Evolutionary conservation across 352 stramenopile genomes (phyloP), one percentile per base, ranked within the genome.

Genomic region (Pythium folliculosum): DNA sequence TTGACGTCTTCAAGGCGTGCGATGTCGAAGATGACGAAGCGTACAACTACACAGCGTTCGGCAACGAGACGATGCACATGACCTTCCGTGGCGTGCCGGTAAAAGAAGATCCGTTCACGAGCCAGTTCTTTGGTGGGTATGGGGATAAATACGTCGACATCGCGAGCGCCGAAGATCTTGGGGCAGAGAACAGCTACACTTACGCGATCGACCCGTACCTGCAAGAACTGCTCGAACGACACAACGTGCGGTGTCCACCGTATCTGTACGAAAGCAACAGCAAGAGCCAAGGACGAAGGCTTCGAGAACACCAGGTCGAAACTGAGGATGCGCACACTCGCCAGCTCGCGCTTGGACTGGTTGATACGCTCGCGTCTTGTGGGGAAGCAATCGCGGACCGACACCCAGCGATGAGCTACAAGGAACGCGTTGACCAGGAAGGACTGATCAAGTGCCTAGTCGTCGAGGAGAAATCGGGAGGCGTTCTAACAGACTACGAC

Each of bases 161-260:
- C 10, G 60, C 65, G 13, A 67, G 69, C 40, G 57, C 53, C 0
- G 60, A 71, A 32, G 45, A 67, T 9, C 50, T 77, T 22, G 63
- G 63, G 4, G 37, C 43, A 12, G 25, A 37, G 9, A 68, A 65
- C 52, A 67, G 69, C 25, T 77, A 77, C 58, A 66, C 62, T 38
- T 78, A 78, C 53, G 19, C 40, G 25, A 65, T 71, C 43, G 65
- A 71, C 16, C 48, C 48, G 10, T 71, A 63, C 57, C 27, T 71
- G 5, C 27, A 66, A 27, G 49, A 66, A 27, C 40, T 66, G 0
- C 57, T 71, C 5, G 58, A 61, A 44, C 65, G 32, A 16, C 56
- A 72, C 53, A 64, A 58, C 19, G 54, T 72, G 4, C 32, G 21
- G 22, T 72, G 66, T n/a, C 66, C 66, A 1, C 45, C 48, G 5